Base-by-base conservation (phyloP, 2,329 filamentous ascomycete species). In the Colletotrichum shisoi region DNA sequence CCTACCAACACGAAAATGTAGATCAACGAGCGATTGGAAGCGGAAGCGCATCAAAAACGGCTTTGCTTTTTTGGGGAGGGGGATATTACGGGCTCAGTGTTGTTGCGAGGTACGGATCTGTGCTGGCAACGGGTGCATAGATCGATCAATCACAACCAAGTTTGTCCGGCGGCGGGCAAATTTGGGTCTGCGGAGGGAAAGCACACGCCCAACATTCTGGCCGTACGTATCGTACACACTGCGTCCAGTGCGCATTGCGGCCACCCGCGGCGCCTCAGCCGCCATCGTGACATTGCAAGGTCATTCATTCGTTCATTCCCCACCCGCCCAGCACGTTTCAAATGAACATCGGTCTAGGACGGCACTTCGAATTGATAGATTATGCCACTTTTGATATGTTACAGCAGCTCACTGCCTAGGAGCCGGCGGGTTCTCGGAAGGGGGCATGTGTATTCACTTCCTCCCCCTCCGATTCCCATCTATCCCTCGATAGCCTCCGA, bases 131-230 rank as follows among this genome's bases (percentile, higher is more conserved):
- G 64, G 61, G 49, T 53, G 51, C 42, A 65, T 68, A 54, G 65
- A 59, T 44, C 44, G 54, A 60, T 65, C 65, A 65, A 65, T 60
- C 61, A 65, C 44, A 68, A 68, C 65, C 65, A 54, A 65, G 44
- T 65, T 68, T 68, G 65, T 65, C 65, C 65, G 65, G 65, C 37
- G 56, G 61, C 65, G 61, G 65, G 65, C 65, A 68, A 65, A 68
- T 68, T 68, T 68, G 61, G 64, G 64, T 63, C 52, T 39, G 59
- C 60, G 60, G 64, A 67, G 54, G 64, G 54, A 60, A 21, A 51
- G 61, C 64, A 67, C 64, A 67, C 64, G 61, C 61, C 54, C 61
- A 60, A 59, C 64, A 51, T 39, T 64, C 54, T 63, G 63, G 53
- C 64, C 31, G 12, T 27, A 27, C 24, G 24, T 5, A 27, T 27